Evolutionary conservation across 1,284 basidiomycete genomes (phyloP).

Genomic region (Cutaneotrichosporon mucoides): DNA sequence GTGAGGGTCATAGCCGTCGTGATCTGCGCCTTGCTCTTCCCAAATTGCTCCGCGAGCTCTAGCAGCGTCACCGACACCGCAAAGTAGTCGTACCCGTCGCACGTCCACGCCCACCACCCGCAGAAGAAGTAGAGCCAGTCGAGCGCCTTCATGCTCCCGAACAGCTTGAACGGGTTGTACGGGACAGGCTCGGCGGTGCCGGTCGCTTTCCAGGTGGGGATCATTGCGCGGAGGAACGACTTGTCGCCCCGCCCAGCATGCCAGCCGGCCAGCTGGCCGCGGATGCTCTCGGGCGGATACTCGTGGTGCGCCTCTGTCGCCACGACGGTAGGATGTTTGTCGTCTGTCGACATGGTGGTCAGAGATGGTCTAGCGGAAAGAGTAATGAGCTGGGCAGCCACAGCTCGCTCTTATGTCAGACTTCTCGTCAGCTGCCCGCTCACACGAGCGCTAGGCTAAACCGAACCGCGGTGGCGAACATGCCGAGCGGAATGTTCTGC

Average conservation of each 20-base stretch:
- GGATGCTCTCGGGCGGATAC: conserved; percentile 16
- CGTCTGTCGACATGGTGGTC: no score
- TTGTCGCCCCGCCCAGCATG: conserved; percentile 31
- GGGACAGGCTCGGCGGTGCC: conserved; percentile 14
- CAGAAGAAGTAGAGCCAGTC: conserved; percentile 55
- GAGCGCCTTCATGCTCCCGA: conserved; percentile 49
- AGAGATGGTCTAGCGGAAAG: no score
- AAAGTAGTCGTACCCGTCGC: conserved; percentile 22
- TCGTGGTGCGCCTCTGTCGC: background rate
- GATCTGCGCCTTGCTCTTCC: conserved; percentile 27
- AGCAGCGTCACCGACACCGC: conserved; percentile 14
- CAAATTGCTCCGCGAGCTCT: conserved; percentile 13
- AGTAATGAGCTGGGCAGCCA: no score
- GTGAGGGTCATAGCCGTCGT: conserved; percentile 85
- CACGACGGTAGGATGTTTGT: no score
- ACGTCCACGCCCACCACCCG: conserved; percentile 58
- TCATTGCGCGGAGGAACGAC: conserved; percentile 29
- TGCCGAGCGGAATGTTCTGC: no score
- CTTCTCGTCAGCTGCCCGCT: no score
- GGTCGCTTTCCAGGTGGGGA: conserved; percentile 23
- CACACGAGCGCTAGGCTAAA: no score
- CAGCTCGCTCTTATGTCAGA: no score
- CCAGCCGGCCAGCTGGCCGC: conserved; percentile 35
- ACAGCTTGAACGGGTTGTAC: conserved; percentile 46
- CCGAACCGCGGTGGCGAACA: no score